Conservation (phyloP, 345 rosid species). For the Citrus reticulata region DNA sequence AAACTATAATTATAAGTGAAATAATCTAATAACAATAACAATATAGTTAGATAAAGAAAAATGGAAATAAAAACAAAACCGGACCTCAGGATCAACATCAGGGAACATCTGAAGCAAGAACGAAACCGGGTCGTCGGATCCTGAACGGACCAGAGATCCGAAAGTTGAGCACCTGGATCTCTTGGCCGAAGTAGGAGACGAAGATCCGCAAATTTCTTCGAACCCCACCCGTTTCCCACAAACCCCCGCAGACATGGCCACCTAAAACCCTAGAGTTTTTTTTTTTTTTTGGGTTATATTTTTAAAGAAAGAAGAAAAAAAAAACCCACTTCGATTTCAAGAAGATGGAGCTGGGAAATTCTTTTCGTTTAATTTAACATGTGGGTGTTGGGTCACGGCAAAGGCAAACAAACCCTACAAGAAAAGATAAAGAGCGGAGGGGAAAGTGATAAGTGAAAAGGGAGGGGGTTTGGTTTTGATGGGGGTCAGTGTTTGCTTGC, state of each 20-base stretch:
- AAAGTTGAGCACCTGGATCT: slow-evolving; percentile 42
- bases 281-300: neutral
- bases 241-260: slow-evolving; percentile 46
- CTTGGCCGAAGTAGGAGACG: slow-evolving; percentile 37
- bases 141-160: slow-evolving; percentile 41
- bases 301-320: neutral
- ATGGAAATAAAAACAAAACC: neutral
- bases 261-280: slow-evolving; percentile 26
- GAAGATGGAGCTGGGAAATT: neutral
- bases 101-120: slow-evolving; percentile 43
- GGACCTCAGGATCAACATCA: slow-evolving; percentile 53
- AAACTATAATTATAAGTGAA: neutral
- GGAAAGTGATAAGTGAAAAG: neutral
- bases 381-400: neutral
- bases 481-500: neutral
- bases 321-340: neutral
- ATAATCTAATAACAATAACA: neutral
- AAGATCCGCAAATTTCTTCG: slow-evolving; percentile 43
- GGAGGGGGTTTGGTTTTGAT: slow-evolving; percentile 1
- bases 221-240: slow-evolving; percentile 56
- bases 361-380: neutral
- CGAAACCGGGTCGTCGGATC: slow-evolving; percentile 38
- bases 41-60: neutral
- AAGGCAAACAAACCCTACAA: neutral
- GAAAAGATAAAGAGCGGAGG: neutral